Conservation (phyloP, 495 filamentous ascomycete genomes). For the Penicillium arizonense region DNA sequence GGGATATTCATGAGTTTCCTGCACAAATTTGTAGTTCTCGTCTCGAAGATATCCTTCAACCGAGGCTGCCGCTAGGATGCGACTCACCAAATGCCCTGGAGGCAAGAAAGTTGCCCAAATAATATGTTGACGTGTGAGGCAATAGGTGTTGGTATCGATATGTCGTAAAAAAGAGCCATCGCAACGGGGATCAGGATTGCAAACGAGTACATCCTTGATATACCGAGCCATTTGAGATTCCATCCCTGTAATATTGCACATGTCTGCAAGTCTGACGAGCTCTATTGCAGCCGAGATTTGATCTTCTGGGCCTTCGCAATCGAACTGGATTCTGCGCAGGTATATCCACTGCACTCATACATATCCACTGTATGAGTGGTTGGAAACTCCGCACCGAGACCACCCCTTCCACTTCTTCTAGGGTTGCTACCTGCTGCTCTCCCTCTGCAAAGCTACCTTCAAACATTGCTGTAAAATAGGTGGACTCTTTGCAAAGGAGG, state of each 20-base stretch:
- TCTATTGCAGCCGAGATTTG: constrained; percentile 23
- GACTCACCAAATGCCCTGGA: constrained; percentile 20
- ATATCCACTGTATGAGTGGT: constrained; percentile 28
- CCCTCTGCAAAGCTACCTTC: constrained; percentile 26
- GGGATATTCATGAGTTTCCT: constrained; percentile 13
- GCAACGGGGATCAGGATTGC: not conserved
- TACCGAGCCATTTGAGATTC: constrained; percentile 19
- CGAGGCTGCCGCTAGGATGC: constrained; percentile 18
- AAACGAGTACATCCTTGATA: constrained; percentile 17
- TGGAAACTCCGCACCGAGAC: constrained; percentile 24
- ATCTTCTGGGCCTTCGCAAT: constrained; percentile 8
- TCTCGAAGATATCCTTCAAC: constrained; percentile 17
- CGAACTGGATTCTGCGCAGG: constrained; percentile 15
- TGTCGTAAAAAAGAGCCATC: constrained; percentile 2
- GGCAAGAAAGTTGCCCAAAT: constrained; percentile 17
- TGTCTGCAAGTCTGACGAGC: constrained; percentile 28
- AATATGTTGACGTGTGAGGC: constrained; percentile 22
- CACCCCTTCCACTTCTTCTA: constrained; percentile 26
- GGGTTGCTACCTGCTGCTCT: constrained; percentile 17
- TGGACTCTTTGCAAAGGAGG: constrained; percentile 25
- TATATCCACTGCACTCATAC: no score
- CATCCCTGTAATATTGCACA: constrained; percentile 16
- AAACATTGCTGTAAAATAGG: constrained; percentile 30
- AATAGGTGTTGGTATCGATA: no score
- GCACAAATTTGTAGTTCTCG: constrained; percentile 14